A percentile compares a stretch with the other conserved stretches of the same genome.
Conservation (phyloP, 768 basidiomycete species). For the Cystobasidium ongulense region DNA sequence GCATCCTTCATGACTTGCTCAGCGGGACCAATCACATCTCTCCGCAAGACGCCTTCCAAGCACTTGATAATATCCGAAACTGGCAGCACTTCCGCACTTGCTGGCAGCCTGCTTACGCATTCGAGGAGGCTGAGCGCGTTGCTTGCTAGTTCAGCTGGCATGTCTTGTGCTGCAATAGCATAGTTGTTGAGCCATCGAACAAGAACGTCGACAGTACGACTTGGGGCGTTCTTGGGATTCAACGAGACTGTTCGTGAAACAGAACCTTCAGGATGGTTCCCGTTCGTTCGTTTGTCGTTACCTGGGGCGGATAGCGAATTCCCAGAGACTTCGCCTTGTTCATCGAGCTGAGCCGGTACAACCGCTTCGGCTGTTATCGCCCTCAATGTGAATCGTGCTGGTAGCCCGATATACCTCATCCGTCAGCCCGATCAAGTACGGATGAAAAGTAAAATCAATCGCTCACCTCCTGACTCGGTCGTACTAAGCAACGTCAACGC, state of each 20-base stretch:
- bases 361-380: background rate
- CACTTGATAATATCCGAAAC: background rate
- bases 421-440: background rate
- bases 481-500: constrained; percentile 63
- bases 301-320: background rate
- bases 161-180: background rate
- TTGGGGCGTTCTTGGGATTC: background rate
- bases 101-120: background rate
- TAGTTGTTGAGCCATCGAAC: constrained; percentile 19
- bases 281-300: background rate
- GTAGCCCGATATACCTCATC: background rate
- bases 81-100: background rate
- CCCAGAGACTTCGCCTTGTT: background rate
- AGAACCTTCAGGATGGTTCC: background rate
- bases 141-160: constrained; percentile 24
- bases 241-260: background rate
- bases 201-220: background rate
- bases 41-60: background rate
- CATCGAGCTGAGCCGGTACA: too few relatives aligned
- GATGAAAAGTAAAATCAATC: background rate
- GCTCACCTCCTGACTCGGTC: background rate
- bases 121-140: constrained; percentile 17
- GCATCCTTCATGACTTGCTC: constrained; percentile 1
- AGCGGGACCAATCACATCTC: background rate
- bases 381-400: constrained; percentile 7